phyloP scores from a whole-genome alignment of 2,329 filamentous ascomycete genomes.

The Xylaria sp. region DNA sequence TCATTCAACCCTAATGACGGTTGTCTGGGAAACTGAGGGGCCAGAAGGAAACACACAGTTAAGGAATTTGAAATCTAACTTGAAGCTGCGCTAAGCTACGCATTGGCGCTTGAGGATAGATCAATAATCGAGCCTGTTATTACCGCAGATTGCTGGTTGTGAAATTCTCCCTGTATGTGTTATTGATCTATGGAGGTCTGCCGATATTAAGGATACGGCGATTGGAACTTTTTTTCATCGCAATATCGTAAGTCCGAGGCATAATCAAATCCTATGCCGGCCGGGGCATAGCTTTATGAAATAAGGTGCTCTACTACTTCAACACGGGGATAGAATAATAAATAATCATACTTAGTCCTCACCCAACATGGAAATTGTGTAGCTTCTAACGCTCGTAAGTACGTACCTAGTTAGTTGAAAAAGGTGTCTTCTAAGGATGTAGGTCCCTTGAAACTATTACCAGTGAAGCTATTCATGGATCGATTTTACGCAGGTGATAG shows the following conservation, averaged over 20 bases:
- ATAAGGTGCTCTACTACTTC: too few species aligned
- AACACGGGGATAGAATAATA: too few species aligned
- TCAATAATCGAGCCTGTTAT: background rate
- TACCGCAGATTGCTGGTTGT: background rate
- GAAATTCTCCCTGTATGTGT: background rate
- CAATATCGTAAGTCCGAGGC: background rate
- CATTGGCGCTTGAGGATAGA: background rate
- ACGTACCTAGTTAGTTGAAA: too few species aligned
- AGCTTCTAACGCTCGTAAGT: too few species aligned
- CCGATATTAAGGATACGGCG: background rate
- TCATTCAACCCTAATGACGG: background rate
- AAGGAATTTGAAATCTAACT: background rate
- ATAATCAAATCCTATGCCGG: background rate
- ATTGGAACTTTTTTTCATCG: background rate
- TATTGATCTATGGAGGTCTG: background rate
- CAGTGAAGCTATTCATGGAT: too few species aligned
- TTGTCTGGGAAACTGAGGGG: background rate
- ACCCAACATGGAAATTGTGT: too few species aligned
- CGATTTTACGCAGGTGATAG: too few species aligned
- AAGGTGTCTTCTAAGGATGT: too few species aligned
- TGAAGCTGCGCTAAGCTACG: background rate
- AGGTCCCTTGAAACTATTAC: too few species aligned
- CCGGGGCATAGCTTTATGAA: background rate
- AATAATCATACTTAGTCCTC: too few species aligned
- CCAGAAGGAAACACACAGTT: background rate